These are phyloP conservation scores for Niebla homalea DNA, from an alignment of 495 filamentous ascomycete species.

Conservation along the genomic window DNA sequence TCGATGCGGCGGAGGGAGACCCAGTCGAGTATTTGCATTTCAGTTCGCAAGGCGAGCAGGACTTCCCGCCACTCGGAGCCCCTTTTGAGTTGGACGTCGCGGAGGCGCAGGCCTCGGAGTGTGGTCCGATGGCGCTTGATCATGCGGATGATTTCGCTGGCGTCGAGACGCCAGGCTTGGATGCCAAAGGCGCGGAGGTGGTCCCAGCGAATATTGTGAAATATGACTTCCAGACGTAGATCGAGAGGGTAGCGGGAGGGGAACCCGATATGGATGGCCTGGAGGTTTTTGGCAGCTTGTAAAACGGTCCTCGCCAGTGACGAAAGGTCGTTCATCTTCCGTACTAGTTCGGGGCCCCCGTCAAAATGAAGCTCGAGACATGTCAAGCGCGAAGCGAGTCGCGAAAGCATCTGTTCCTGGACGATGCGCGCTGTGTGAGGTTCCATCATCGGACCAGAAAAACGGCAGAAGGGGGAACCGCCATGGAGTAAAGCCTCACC, in stretches of 20 bases:
- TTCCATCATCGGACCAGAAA: conserved; percentile 52
- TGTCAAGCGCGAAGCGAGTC: conserved; percentile 42
- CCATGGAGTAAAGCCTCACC: conserved; percentile 42
- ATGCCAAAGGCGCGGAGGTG: conserved; percentile 51
- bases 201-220: conserved; percentile 49
- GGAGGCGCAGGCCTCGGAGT: conserved; percentile 44
- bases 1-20: conserved; percentile 48
- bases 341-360: conserved; percentile 39
- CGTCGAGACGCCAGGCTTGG: conserved; percentile 47
- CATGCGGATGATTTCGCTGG: conserved; percentile 45
- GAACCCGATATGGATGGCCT: conserved; percentile 55
- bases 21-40: conserved; percentile 46
- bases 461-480: conserved; percentile 40
- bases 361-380: conserved; percentile 48
- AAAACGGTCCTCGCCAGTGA: conserved; percentile 44
- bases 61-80: conserved; percentile 50
- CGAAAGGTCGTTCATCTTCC: conserved; percentile 42
- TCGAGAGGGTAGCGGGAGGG: conserved; percentile 41
- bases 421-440: conserved; percentile 43
- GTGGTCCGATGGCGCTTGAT: conserved; percentile 41
- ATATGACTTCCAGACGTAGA: conserved; percentile 43
- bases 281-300: conserved; percentile 42
- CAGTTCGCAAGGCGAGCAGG: conserved; percentile 38
- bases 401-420: conserved; percentile 33
- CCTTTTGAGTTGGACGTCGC: conserved; percentile 43